A percentile compares a stretch with the other conserved stretches of the same genome.
Evolutionary conservation across 176 grass and related monocot genomes (phyloP).

Genomic region (Chrysopogon serrulatus): DNA sequence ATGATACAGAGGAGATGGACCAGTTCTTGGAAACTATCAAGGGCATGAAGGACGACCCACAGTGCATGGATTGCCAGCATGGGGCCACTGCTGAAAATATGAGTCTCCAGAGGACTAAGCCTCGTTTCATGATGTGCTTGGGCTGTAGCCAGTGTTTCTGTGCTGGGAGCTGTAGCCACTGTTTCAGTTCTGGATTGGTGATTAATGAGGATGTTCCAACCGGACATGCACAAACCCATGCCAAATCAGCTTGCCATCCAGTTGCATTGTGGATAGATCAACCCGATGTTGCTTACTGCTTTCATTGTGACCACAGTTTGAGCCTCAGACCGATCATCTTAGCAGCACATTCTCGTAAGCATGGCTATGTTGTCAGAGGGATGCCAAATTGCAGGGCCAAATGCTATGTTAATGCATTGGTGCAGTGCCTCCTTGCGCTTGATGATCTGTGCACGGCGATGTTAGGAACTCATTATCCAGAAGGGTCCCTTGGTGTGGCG

Average conservation of each 20-base stretch:
- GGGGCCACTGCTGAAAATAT: not conserved
- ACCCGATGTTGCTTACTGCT: not conserved
- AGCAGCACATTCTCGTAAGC: not conserved
- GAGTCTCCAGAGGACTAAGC: not conserved
- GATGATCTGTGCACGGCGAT: conserved; percentile 44
- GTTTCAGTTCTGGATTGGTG: not conserved
- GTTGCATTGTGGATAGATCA: not conserved
- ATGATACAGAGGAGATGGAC: not conserved
- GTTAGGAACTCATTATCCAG: conserved; percentile 26
- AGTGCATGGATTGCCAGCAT: not conserved
- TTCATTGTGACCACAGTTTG: not conserved
- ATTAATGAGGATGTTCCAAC: not conserved
- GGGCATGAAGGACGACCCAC: not conserved
- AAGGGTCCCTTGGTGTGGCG: conserved; percentile 27
- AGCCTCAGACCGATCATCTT: not conserved
- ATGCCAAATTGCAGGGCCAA: conserved; percentile 60
- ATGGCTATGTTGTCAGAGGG: conserved; percentile 39
- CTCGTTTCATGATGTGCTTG: not conserved
- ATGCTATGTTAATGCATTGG: conserved; percentile 67
- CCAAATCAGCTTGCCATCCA: not conserved
- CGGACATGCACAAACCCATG: not conserved
- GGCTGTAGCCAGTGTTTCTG: not conserved
- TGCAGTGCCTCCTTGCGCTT: conserved; percentile 76
- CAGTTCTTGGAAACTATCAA: not conserved
- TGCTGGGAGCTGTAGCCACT: not conserved